Conservation (phyloP, 129 eudicot species). For the Tagetes erecta region DNA sequence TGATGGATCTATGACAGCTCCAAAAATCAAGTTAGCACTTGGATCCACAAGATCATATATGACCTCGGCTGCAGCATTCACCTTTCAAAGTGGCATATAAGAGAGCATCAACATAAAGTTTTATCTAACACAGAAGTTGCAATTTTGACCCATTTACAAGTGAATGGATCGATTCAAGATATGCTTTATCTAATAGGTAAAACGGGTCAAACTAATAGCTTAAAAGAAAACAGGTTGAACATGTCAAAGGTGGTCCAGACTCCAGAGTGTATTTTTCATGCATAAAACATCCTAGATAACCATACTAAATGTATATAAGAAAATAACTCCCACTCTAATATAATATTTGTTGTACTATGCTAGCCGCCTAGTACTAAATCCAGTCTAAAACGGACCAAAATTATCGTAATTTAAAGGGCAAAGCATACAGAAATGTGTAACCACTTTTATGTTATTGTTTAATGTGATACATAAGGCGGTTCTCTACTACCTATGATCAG, state of each 20-base stretch:
- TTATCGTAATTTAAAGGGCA: neutral
- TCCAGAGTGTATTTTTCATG: neutral
- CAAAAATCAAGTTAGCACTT: conserved; percentile 90
- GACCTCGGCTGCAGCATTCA: conserved; percentile 96
- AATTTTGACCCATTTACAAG: neutral
- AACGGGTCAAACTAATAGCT: neutral
- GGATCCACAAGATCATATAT: conserved; percentile 97
- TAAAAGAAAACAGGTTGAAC: neutral
- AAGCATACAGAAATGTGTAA: neutral
- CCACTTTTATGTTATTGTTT: neutral
- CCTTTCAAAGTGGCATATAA: conserved; percentile 49
- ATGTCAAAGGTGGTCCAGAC: neutral
- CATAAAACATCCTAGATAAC: neutral
- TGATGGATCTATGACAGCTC: conserved; percentile 83
- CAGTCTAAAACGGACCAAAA: neutral
- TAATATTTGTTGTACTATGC: neutral
- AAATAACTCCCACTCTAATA: too few relatives aligned
- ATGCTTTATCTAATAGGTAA: neutral
- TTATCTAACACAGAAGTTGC: neutral
- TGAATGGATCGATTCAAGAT: neutral
- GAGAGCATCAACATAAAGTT: neutral
- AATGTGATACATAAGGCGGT: too few relatives aligned
- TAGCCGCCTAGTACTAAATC: neutral
- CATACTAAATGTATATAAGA: neutral
- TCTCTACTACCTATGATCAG: too few relatives aligned